Evolutionary conservation across 1,139 yeast species (phyloP).

Genomic region (Geotrichum bryndzae): DNA sequence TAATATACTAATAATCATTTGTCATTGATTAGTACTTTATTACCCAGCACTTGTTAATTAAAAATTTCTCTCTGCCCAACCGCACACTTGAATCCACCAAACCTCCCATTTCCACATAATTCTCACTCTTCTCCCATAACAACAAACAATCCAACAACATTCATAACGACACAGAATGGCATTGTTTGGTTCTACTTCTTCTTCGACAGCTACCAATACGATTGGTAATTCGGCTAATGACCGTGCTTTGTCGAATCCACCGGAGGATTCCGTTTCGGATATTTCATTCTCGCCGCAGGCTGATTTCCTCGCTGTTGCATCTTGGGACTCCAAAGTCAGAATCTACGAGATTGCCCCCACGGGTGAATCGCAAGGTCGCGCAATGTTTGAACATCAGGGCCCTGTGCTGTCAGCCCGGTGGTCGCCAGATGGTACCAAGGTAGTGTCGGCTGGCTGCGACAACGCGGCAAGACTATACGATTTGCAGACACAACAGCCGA

Average conservation of each 20-base stretch:
- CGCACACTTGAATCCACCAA: background rate
- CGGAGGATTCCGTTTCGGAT: slow-evolving; percentile 88
- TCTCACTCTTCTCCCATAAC: background rate
- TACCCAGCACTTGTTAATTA: background rate
- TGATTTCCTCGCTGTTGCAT: slow-evolving; percentile 70
- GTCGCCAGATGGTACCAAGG: slow-evolving; percentile 81
- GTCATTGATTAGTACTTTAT: background rate
- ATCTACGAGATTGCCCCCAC: slow-evolving; percentile 77
- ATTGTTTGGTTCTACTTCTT: slow-evolving; percentile 11
- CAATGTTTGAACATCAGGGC: slow-evolving; percentile 81
- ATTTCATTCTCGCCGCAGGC: slow-evolving; percentile 88
- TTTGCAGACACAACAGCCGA: slow-evolving; percentile 71
- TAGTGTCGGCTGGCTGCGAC: slow-evolving; percentile 90
- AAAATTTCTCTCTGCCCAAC: background rate
- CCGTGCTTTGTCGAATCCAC: slow-evolving; percentile 72
- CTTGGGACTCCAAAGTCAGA: slow-evolving; percentile 95
- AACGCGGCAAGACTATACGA: slow-evolving; percentile 83
- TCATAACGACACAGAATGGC: slow-evolving; percentile 8
- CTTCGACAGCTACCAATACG: slow-evolving; percentile 2
- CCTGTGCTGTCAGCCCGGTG: slow-evolving; percentile 82
- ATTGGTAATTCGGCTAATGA: slow-evolving; percentile 60
- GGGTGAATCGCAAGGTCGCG: slow-evolving; percentile 71
- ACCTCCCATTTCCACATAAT: background rate
- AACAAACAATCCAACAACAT: background rate
- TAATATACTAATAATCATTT: background rate